Evolutionary conservation across 257 asterid genomes (phyloP).

Genomic region (Penstemon eatonii): DNA sequence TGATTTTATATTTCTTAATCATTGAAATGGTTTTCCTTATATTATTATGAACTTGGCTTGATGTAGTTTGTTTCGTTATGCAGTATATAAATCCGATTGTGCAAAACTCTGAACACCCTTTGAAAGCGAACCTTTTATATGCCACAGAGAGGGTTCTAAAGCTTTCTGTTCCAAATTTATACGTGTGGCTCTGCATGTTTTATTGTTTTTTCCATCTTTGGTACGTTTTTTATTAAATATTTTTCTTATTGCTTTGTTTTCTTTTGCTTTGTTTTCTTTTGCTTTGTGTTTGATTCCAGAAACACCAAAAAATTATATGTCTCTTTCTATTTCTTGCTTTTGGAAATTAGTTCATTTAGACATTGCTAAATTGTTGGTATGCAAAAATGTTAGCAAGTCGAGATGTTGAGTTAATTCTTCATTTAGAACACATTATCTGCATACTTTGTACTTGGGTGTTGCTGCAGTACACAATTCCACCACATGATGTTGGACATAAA

Average conservation of each 20-base stretch:
- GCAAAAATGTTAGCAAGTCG: not conserved
- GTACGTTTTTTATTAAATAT: constrained; percentile 42
- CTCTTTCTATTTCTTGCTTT: constrained; percentile 20
- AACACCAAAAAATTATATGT: constrained; percentile 20
- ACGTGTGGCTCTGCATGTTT: constrained; percentile 99
- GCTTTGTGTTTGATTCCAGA: constrained; percentile 24
- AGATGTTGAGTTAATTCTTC: constrained; percentile 5
- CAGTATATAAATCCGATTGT: constrained; percentile 98
- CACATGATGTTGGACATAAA: not conserved
- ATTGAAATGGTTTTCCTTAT: not conserved
- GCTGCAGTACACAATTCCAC: constrained; percentile 1
- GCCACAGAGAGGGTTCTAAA: constrained; percentile 94
- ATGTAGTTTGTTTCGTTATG: constrained; percentile 34
- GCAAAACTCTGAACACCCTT: constrained; percentile 88
- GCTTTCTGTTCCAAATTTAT: constrained; percentile 95
- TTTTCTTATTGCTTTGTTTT: constrained; percentile 10
- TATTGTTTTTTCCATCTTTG: constrained; percentile 95
- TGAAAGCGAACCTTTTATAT: constrained; percentile 81
- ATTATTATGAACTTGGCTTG: constrained; percentile 1
- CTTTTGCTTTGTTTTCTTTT: constrained; percentile 4
- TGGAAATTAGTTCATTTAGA: constrained; percentile 8
- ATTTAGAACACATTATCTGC: constrained; percentile 7
- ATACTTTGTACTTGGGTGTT: constrained; percentile 13
- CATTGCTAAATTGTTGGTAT: not conserved
- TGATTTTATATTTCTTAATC: constrained; percentile 35